phyloP scores from a whole-genome alignment of 768 basidiomycete genomes.

The Lentinula raphanica region DNA sequence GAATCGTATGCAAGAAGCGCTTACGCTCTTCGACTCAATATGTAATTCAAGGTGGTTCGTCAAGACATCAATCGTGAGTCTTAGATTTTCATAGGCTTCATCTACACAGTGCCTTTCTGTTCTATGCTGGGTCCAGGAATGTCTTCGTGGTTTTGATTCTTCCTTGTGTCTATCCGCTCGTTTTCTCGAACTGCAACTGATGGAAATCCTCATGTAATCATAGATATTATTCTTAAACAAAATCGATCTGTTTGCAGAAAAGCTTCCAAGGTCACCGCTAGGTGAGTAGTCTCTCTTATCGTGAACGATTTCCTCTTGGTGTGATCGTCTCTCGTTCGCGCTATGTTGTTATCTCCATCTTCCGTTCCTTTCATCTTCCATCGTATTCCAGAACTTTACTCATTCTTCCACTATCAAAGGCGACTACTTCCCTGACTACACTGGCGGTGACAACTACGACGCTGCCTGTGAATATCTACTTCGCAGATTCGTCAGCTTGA shows the following conservation, averaged over 20 bases:
- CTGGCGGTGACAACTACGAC: constrained; percentile 83
- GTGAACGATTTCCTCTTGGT: neutral
- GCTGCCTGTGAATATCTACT: constrained; percentile 75
- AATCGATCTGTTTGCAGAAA: constrained; percentile 93
- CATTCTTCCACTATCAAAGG: constrained; percentile 5
- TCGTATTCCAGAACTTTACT: neutral
- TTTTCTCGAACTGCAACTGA: no score
- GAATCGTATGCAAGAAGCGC: constrained; percentile 97
- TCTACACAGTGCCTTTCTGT: no score
- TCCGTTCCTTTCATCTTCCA: neutral
- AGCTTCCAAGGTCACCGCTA: constrained; percentile 80
- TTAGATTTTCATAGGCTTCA: neutral
- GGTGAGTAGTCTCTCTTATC: constrained; percentile 52
- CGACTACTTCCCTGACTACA: constrained; percentile 91
- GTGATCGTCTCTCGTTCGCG: neutral
- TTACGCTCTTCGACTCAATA: constrained; percentile 96
- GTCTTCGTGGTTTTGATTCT: no score
- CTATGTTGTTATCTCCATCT: constrained; percentile 28
- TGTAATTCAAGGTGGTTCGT: constrained; percentile 97
- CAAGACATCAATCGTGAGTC: constrained; percentile 86
- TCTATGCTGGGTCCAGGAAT: no score
- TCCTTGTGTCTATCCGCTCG: no score
- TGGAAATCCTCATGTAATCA: neutral
- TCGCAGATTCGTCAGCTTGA: constrained; percentile 82
- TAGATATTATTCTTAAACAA: constrained; percentile 95